These are phyloP conservation scores for Echria macrotheca DNA, from an alignment of 495 filamentous ascomycete genomes.

Conservation along the genomic window DNA sequence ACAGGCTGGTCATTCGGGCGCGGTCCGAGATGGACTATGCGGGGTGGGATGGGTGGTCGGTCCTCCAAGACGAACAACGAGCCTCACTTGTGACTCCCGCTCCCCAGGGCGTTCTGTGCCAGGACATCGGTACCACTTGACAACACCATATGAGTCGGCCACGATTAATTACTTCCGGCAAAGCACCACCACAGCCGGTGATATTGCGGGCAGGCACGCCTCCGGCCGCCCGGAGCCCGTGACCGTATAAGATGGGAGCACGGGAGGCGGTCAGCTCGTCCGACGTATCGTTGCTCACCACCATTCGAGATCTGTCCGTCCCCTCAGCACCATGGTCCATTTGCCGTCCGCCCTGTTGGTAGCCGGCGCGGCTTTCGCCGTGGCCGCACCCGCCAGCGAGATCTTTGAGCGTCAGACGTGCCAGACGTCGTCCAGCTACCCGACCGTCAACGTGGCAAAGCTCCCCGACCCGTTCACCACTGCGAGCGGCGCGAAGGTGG, in stretches of 20 bases:
- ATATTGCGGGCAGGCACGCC: slow-evolving; percentile 11
- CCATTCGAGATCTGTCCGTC: background rate
- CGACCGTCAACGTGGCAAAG: slow-evolving; percentile 31
- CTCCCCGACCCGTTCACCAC: slow-evolving; percentile 50
- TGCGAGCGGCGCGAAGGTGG: slow-evolving; percentile 39
- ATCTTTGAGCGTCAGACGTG: slow-evolving; percentile 42
- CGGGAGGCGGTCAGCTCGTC: slow-evolving; percentile 2
- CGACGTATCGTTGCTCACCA: background rate
- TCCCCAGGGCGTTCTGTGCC: background rate
- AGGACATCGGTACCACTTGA: slow-evolving; percentile 11
- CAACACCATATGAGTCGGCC: slow-evolving; percentile 14
- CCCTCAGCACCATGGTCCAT: slow-evolving; percentile 30
- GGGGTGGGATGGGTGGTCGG: too few species aligned
- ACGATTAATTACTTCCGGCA: slow-evolving; percentile 28
- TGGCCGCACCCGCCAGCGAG: slow-evolving; percentile 37
- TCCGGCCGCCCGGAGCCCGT: background rate
- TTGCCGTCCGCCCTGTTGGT: slow-evolving; percentile 37
- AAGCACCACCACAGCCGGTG: slow-evolving; percentile 24
- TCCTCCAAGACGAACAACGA: too few species aligned
- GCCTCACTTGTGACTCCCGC: background rate
- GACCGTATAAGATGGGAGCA: slow-evolving; percentile 16
- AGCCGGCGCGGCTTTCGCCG: slow-evolving; percentile 34
- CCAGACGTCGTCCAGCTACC: slow-evolving; percentile 18
- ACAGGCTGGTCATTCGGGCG: slow-evolving; percentile 10
- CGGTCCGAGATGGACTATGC: slow-evolving; percentile 7